Evolutionary conservation across 257 asterid species (phyloP).

Genomic region (Verbascum thapsus): DNA sequence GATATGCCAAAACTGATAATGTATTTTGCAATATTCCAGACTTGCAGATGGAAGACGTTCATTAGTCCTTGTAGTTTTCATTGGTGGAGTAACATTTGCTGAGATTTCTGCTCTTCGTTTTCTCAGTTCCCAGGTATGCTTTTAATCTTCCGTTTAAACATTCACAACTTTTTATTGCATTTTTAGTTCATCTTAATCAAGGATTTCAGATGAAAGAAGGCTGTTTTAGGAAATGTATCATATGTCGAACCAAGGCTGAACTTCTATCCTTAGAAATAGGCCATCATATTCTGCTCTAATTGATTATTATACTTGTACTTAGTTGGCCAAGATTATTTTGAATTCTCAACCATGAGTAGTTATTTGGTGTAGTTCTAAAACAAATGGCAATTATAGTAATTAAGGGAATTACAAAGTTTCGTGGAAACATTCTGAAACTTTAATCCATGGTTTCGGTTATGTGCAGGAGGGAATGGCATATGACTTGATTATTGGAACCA

Average conservation of each 20-base stretch:
- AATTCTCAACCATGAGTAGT: not conserved
- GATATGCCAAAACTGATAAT: constrained; percentile 45
- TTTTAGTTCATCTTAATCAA: constrained; percentile 1
- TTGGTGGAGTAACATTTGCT: constrained; percentile 97
- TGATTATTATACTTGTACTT: not conserved
- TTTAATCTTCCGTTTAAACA: not conserved
- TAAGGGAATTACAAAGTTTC: no score
- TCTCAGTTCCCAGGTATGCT: constrained; percentile 79
- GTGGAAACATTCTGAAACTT: no score
- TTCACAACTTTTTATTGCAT: not conserved
- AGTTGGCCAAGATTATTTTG: not conserved
- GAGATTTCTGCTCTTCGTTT: constrained; percentile 98
- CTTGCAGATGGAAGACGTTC: constrained; percentile 84
- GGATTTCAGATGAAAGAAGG: not conserved
- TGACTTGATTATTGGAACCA: constrained; percentile 84
- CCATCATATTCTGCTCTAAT: not conserved
- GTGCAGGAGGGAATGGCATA: constrained; percentile 92
- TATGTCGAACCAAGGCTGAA: not conserved
- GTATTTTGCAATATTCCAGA: constrained; percentile 45
- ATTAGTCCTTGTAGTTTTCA: constrained; percentile 86
- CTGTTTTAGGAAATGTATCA: not conserved
- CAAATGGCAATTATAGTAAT: not conserved
- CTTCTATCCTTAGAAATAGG: not conserved
- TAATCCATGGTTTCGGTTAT: not conserved
- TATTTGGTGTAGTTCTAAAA: not conserved